Evolutionary conservation across 495 filamentous ascomycete species (phyloP), one percentile per base, ranked within the genome.

Genomic region (Lichenothelia convexa): DNA sequence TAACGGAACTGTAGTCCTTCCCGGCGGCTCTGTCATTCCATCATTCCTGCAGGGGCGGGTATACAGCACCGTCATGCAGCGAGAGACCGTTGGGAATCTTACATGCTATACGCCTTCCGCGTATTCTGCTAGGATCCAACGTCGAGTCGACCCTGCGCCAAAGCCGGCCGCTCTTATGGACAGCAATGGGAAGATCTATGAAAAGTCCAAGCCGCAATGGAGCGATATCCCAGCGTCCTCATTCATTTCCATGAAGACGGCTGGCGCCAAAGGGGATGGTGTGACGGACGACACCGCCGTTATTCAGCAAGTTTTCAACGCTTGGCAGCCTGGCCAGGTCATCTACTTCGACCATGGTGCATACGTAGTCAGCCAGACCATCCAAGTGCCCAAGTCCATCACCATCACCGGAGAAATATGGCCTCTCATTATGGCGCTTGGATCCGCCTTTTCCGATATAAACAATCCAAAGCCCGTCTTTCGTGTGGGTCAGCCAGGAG

Each of bases 321-420:
- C 60, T 38, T 73, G 61, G 12, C 58, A 57, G 12, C 43, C 59
- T 5, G 62, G 61, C 37, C 73, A 86, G 31, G 59, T 94, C 35
- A 68, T 93, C 38, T 95, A 80, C 65, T 91, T 97, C 51, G 81
- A 91, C 54, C 80, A 91, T 48, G 87, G 87, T 33, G 73, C 77
- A 18, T 97, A 93, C 57, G 57, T 92, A 15, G 63, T 97, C 48
- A 80, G 79, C 31, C 67, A 74, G 36, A 94, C 87, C 1, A 59
- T 97, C 55, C 73, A 77, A 51, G 66, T 95, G 3, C 87, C 87
- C 32, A 71, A 70, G 50, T 67, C 78, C 53, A 73, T 81, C 54
- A 63, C 61, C 30, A 87, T 95, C 49, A 76, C 77, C n/a, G 87
- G 87, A 48, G 87, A 95, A 54, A 72, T 85, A 46, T 89, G 78